These are phyloP conservation scores for Jaapia argillacea DNA, from an alignment of 768 basidiomycete species.

Conservation along the genomic window DNA sequence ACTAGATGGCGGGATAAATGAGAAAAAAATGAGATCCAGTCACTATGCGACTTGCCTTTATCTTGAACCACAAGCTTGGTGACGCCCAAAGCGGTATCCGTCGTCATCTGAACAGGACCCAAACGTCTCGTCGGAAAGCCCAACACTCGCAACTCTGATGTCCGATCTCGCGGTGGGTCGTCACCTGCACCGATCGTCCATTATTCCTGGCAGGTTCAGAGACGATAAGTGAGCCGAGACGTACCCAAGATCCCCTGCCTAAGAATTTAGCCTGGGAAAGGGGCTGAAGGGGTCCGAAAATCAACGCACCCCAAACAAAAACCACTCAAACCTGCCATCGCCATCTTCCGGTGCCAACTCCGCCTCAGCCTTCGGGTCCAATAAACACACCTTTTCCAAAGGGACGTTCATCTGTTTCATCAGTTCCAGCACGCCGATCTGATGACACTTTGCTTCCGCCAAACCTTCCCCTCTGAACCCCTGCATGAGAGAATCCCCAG, in stretches of 20 bases:
- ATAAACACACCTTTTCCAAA: constrained; percentile 67
- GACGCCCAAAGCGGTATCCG: constrained; percentile 91
- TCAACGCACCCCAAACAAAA: constrained; percentile 74
- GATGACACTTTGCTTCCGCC: constrained; percentile 27
- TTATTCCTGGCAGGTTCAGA: not conserved
- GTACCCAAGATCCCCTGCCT: constrained; percentile 52
- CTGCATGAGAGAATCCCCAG: constrained; percentile 40
- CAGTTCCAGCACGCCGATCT: constrained; percentile 46
- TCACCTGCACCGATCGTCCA: constrained; percentile 48
- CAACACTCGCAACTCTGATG: constrained; percentile 73
- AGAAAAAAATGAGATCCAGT: not conserved
- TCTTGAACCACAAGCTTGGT: constrained; percentile 78
- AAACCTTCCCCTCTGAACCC: constrained; percentile 17
- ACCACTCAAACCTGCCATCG: constrained; percentile 69
- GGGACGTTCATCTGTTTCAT: constrained; percentile 33
- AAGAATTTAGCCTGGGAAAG: too few species aligned
- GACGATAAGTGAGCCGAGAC: constrained; percentile 2
- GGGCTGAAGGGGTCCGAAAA: too few species aligned
- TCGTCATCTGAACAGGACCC: constrained; percentile 93
- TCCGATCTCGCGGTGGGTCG: constrained; percentile 92
- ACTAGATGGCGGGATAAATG: constrained; percentile 23
- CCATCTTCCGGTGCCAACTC: constrained; percentile 70
- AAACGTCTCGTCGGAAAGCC: constrained; percentile 86
- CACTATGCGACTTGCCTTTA: constrained; percentile 30
- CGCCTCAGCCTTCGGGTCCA: constrained; percentile 82